Evolutionary conservation across 768 basidiomycete species (phyloP).

Genomic region (Terana coerulea): DNA sequence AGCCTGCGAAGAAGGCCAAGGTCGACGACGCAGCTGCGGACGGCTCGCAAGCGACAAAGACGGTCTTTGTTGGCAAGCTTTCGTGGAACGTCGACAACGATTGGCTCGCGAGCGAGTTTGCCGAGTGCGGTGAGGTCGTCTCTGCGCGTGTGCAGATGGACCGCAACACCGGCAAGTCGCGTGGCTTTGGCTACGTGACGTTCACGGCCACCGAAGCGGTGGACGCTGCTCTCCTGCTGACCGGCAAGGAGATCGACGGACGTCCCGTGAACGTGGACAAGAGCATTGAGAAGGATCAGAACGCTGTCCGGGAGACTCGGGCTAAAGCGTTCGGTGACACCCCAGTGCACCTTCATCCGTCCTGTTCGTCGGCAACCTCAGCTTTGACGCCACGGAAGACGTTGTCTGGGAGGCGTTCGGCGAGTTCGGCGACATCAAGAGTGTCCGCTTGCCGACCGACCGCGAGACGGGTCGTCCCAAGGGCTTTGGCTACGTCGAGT

Average conservation of each 20-base stretch:
- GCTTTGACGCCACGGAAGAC: slow-evolving; percentile 79
- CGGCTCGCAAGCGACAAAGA: slow-evolving; percentile 56
- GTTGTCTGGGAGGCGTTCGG: slow-evolving; percentile 86
- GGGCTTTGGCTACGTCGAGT: slow-evolving; percentile 97
- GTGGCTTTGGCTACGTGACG: slow-evolving; percentile 82
- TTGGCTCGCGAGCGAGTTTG: slow-evolving; percentile 89
- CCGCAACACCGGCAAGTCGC: slow-evolving; percentile 75
- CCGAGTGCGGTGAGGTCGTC: slow-evolving; percentile 82
- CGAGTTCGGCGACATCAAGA: slow-evolving; percentile 81
- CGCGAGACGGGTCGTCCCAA: slow-evolving; percentile 87
- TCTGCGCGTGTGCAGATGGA: slow-evolving; percentile 88
- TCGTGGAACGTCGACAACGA: slow-evolving; percentile 98
- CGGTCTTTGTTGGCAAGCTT: slow-evolving; percentile 88
- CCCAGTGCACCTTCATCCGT: slow-evolving; percentile 62
- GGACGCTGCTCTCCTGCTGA: slow-evolving; percentile 75
- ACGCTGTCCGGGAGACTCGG: slow-evolving; percentile 57
- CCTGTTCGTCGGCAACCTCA: slow-evolving; percentile 90
- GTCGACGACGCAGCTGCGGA: slow-evolving; percentile 41
- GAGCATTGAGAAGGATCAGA: slow-evolving; percentile 59
- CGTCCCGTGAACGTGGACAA: slow-evolving; percentile 85
- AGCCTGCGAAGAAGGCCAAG: slow-evolving; percentile 81
- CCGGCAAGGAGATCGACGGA: slow-evolving; percentile 90
- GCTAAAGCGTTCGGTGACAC: slow-evolving; percentile 76
- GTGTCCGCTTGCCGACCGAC: slow-evolving; percentile 89
- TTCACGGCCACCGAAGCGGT: slow-evolving; percentile 70